phyloP scores from a whole-genome alignment of 768 basidiomycete genomes.

The Clavaria fumosa region DNA sequence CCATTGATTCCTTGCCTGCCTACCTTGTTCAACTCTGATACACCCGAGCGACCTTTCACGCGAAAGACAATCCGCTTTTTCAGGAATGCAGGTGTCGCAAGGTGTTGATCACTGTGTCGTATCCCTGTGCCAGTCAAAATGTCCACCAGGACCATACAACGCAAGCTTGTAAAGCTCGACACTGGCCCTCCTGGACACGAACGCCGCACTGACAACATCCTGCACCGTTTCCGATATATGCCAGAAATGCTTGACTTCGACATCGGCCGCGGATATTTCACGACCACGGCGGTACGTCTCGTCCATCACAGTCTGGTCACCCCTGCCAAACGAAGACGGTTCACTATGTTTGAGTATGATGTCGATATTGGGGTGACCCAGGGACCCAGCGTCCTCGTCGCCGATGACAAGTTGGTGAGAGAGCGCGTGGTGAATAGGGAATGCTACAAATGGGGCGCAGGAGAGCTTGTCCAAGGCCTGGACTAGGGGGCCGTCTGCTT shows the following conservation, averaged over 20 bases:
- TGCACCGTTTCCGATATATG: not conserved
- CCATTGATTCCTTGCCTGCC: too few relatives aligned
- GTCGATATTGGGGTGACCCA: slow-evolving; percentile 8
- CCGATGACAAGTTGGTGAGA: slow-evolving; percentile 1
- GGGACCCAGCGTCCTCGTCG: slow-evolving; percentile 8
- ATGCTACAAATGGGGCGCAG: not conserved
- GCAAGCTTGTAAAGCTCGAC: slow-evolving; percentile 11
- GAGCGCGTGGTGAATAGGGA: not conserved
- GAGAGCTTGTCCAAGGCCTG: slow-evolving; percentile 2
- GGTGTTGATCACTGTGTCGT: slow-evolving; percentile 12
- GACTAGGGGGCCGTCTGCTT: not conserved
- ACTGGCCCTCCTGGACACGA: slow-evolving; percentile 3
- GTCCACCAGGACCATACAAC: slow-evolving; percentile 10
- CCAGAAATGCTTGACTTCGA: not conserved
- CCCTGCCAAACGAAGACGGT: slow-evolving; percentile 10
- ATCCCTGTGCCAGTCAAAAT: slow-evolving; percentile 14
- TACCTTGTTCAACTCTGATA: too few relatives aligned
- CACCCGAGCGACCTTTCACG: too few relatives aligned
- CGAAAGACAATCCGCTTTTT: too few relatives aligned
- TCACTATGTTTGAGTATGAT: slow-evolving; percentile 9
- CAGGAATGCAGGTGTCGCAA: too few relatives aligned
- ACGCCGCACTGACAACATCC: slow-evolving; percentile 1
- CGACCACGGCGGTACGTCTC: slow-evolving; percentile 9
- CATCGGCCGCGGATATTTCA: slow-evolving; percentile 7
- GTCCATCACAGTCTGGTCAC: slow-evolving; percentile 10